Percentiles rank a stretch among this genome's conserved stretches.
Conservation (phyloP, 106 monocot species). For the Narthecium ossifragum region DNA sequence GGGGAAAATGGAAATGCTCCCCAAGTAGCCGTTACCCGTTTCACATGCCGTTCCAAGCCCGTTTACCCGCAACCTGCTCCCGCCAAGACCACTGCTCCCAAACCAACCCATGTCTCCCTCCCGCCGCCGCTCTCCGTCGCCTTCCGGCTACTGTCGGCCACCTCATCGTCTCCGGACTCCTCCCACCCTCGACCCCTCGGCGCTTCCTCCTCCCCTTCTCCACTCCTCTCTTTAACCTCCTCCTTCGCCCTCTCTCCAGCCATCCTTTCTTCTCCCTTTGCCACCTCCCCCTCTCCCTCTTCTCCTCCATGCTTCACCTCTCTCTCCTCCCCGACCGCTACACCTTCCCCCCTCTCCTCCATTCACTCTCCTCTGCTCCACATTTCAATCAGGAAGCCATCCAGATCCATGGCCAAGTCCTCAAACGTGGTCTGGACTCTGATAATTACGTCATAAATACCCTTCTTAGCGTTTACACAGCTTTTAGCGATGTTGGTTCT, state of each 20-base stretch:
- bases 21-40: too few species aligned
- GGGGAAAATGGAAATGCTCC: too few species aligned
- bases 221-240: slow-evolving; percentile 37
- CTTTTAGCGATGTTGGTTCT: slow-evolving; percentile 30
- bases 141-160: too few species aligned
- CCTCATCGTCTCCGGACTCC: slow-evolving; percentile 15
- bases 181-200: slow-evolving; percentile 4
- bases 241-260: slow-evolving; percentile 28
- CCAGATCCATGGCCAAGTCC: slow-evolving; percentile 36
- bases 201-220: slow-evolving; percentile 18
- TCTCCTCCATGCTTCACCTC: slow-evolving; percentile 26
- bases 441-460: slow-evolving; percentile 52
- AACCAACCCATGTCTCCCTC: not conserved
- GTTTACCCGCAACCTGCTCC: too few species aligned
- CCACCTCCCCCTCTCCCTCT: slow-evolving; percentile 16
- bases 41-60: too few species aligned
- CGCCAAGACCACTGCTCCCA: not conserved
- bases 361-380: slow-evolving; percentile 7
- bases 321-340: slow-evolving; percentile 20
- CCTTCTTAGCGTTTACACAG: slow-evolving; percentile 43
- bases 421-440: slow-evolving; percentile 29
- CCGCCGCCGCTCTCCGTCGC: slow-evolving; percentile 5
- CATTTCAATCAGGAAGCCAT: slow-evolving; percentile 18
- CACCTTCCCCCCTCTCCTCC: slow-evolving; percentile 43
- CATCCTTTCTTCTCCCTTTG: slow-evolving; percentile 50